These are phyloP conservation scores for Hypomyces perniciosus DNA, from an alignment of 2,329 filamentous ascomycete species.

Conservation along the genomic window DNA sequence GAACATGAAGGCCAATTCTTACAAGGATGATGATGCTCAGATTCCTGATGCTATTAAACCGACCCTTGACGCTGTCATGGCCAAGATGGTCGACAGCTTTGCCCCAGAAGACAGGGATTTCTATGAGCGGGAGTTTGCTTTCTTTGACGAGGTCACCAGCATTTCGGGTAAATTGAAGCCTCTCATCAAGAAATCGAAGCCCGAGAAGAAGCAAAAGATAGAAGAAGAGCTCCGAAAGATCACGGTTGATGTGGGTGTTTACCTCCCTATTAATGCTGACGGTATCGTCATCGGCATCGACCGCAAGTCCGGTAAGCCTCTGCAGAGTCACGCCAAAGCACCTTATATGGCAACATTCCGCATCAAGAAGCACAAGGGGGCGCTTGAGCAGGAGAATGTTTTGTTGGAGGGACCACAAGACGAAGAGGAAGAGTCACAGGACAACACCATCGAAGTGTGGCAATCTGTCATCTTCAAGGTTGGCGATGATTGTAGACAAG, in stretches of 20 bases:
- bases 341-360: conserved; percentile 99
- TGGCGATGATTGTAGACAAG: conserved; percentile 95
- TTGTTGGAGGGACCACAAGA: conserved; percentile 41
- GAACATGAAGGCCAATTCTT: conserved; percentile 99
- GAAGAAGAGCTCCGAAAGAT: conserved; percentile 97
- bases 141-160: conserved; percentile 93
- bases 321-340: conserved; percentile 97
- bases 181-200: conserved; percentile 83
- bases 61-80: conserved; percentile 84
- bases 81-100: conserved; percentile 76
- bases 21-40: conserved; percentile 90
- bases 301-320: conserved; percentile 91
- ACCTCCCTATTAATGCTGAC: conserved; percentile 93
- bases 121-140: conserved; percentile 92
- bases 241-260: conserved; percentile 93
- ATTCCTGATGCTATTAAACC: conserved; percentile 91
- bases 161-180: conserved; percentile 96
- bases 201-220: conserved; percentile 98
- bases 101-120: conserved; percentile 72
- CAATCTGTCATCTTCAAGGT: conserved; percentile 99
- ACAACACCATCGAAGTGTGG: conserved; percentile 83
- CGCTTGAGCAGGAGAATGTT: conserved; percentile 46
- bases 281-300: conserved; percentile 97
- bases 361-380: conserved; percentile 71
- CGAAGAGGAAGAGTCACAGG: conserved; percentile 23